Evolutionary conservation across 2,329 filamentous ascomycete genomes (phyloP), one percentile per base, ranked within the genome.

Genomic region (Penicillium sp.): DNA sequence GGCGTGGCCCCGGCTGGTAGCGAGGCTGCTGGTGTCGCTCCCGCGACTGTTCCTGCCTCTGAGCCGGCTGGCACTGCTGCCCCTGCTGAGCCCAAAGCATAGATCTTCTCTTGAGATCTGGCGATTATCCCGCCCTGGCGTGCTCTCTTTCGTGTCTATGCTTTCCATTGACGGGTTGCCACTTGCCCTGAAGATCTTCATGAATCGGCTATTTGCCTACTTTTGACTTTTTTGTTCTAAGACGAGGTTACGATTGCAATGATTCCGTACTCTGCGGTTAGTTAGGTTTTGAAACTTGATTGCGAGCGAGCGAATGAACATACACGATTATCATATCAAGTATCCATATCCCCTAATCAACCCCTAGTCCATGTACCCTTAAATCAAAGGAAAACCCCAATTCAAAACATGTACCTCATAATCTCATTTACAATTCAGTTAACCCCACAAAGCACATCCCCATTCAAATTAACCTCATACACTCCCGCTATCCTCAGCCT

Each of bases 71-170:
- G 63, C 37, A 54, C 66, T 47, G 63, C 64, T n/a, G 52, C 68
- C 11, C 61, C 68, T 44, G 58, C 68, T 51, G 70, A 73, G 52
- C 64, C 69, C 6, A 74, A 73, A 67, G 65, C 66, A 31, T 74
- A 65, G 61, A 31, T 36, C 10, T 13, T 19, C 7, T 41, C 16
- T 18, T n/a, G 2, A n/a, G 33, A 51, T 40, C 56, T 55, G 44
- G 56, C 22, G 54, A 7, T 51, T 51, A 24, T 39, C 19, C 55
- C 46, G 53, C 50, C 52, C 52, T 57, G 56, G 56, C 59, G 52
- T 62, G 53, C 56, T 50, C 55, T 6, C 18, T 19, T 55, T 55
- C 31, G n/a, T 55, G 55, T 54, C 39, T 19, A 59, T 64, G 43
- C 43, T 31, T 46, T 46, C 31, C 24, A 46, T 31, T 9, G 43